Evolutionary conservation across 441 rosid species (phyloP), one percentile per base, ranked within the genome.

Genomic region (Populus tomentosa): DNA sequence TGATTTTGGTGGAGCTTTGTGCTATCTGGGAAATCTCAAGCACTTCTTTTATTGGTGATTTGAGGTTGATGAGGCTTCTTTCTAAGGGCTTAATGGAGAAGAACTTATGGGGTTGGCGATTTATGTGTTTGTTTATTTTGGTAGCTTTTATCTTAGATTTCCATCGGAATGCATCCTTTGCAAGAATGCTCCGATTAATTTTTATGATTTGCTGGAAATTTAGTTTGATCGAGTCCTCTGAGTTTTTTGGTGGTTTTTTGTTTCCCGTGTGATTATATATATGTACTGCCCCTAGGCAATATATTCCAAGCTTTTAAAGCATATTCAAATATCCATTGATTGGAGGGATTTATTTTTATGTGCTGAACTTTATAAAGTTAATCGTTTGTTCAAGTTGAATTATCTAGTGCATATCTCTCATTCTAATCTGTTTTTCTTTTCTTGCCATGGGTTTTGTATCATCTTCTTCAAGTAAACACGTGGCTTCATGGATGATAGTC

Each of bases 401-500:
- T 38, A 38, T 38, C 46, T 38, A 38, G 46, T 38, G 46, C 46
- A 10, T 64, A 21, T 10, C 21, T 68, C 5, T 24, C 61, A 18
- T 13, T 40, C 63, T 10, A 24, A 10, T 23, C 21, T 71, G 30
- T 16, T 71, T 5, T 61, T 83, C 53, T 6, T 10, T 10, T 67
- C 72, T 64, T 56, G 71, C 64, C 59, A 63, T 66, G 73, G 64
- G 81, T 64, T 21, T 20, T 76, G 79, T 73, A 63, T 79, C 79
- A 59, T 64, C 46, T 46, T 62, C 73, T 21, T 46, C 78, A 72
- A 73, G 72, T 69, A 70, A 76, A 33, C 53, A 21, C 28, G 46
- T 56, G 75, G 80, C 86, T 92, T 86, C 84, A 93, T 95, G 98
- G 99, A 80, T 82, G 95, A 88, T 88, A 79, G 84, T 80, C 85